phyloP scores from a whole-genome alignment of 352 stramenopile genomes.

The Hyaloperonospora brassicae region DNA sequence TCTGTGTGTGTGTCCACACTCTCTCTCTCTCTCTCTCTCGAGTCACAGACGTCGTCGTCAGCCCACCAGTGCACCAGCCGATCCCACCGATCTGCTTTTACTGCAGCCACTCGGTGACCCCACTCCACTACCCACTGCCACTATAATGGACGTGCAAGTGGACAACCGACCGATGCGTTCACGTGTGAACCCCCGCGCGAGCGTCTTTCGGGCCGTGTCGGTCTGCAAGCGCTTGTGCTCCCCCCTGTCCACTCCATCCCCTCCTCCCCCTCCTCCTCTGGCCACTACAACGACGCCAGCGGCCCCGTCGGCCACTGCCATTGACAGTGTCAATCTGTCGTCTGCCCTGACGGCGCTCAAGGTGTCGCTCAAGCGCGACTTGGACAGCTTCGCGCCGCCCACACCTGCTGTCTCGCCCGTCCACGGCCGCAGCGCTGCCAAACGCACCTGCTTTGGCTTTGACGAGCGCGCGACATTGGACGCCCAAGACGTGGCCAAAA shows the following conservation, averaged over 20 bases:
- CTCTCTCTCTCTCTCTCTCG: no score
- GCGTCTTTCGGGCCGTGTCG: conserved; percentile 25
- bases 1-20: no score
- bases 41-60: no score
- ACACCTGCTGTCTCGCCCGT: conserved; percentile 62
- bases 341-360: conserved; percentile 58
- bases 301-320: conserved; percentile 10
- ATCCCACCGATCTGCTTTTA: no score
- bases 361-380: conserved; percentile 65
- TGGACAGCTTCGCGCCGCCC: conserved; percentile 59
- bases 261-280: conserved; percentile 5
- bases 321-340: conserved; percentile 45
- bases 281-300: conserved; percentile 2
- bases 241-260: conserved; percentile 2
- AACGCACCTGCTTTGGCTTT: conserved; percentile 61
- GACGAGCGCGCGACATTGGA: conserved; percentile 14
- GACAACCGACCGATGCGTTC: conserved; percentile 48
- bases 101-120: neutral
- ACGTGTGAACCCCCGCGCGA: conserved; percentile 68
- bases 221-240: conserved; percentile 12
- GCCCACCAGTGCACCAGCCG: no score
- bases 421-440: conserved; percentile 33
- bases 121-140: neutral
- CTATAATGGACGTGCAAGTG: conserved; percentile 27
- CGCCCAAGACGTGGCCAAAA: conserved; percentile 22